These are phyloP conservation scores for Wickerhamiella domercqiae DNA, from an alignment of 805 yeast species.

Conservation along the genomic window DNA sequence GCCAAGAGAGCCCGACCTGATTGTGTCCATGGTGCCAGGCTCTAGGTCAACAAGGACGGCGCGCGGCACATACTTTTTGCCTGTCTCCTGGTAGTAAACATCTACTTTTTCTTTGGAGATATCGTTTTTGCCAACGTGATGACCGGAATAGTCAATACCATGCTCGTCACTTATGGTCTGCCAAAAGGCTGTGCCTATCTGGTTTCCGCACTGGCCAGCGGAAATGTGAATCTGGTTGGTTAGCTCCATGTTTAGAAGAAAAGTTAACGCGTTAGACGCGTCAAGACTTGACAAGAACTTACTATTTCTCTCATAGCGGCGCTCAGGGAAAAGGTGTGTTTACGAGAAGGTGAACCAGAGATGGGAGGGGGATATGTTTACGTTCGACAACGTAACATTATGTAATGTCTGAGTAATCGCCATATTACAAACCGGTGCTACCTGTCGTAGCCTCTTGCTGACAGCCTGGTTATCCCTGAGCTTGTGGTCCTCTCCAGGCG, in stretches of 20 bases:
- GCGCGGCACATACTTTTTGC: constrained; percentile 84
- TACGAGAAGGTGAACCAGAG: too few relatives aligned
- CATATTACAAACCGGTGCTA: too few relatives aligned
- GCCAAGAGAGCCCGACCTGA: constrained; percentile 65
- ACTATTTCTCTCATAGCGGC: constrained; percentile 20
- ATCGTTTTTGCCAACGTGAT: constrained; percentile 17
- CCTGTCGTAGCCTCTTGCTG: too few relatives aligned
- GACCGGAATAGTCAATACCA: constrained; percentile 26
- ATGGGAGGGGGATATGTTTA: too few relatives aligned
- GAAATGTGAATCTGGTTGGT: constrained; percentile 62
- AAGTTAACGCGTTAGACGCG: neutral
- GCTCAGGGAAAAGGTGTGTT: too few relatives aligned
- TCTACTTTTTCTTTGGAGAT: constrained; percentile 37
- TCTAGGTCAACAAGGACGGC: constrained; percentile 88
- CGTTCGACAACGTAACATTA: too few relatives aligned
- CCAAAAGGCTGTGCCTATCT: constrained; percentile 43
- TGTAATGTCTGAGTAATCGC: too few relatives aligned
- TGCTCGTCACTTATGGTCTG: constrained; percentile 28
- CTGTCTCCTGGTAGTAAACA: constrained; percentile 80
- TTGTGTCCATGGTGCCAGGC: constrained; percentile 85
- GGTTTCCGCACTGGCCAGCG: constrained; percentile 98
- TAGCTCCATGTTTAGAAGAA: constrained; percentile 3
- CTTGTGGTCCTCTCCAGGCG: too few relatives aligned
- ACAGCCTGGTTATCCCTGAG: too few relatives aligned
- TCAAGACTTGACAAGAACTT: constrained; percentile 6